A percentile compares a stretch with the other conserved stretches of the same genome.
Conservation (phyloP, 495 filamentous ascomycete species). For the Filosporella fistucella region DNA sequence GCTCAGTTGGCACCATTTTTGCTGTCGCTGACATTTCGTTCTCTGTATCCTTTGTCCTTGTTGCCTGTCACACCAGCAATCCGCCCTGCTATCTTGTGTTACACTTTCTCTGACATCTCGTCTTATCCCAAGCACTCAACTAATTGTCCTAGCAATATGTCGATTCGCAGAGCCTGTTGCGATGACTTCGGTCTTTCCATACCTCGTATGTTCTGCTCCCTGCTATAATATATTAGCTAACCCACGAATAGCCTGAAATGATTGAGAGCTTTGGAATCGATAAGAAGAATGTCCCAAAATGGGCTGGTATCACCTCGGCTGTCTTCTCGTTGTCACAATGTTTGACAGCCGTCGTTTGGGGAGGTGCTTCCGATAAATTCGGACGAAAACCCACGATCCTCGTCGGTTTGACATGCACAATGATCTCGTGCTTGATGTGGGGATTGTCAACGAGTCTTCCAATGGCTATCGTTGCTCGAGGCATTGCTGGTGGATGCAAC, state of each 20-base stretch:
- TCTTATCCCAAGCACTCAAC: too few relatives aligned
- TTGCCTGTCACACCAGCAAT: too few relatives aligned
- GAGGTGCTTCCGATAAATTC: slow-evolving; percentile 64
- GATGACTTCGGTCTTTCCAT: slow-evolving; percentile 81
- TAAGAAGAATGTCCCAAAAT: slow-evolving; percentile 67
- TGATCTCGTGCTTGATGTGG: slow-evolving; percentile 68
- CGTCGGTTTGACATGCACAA: slow-evolving; percentile 63
- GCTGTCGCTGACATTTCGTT: too few relatives aligned
- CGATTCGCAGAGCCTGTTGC: slow-evolving; percentile 85
- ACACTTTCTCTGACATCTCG: too few relatives aligned
- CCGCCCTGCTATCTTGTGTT: too few relatives aligned
- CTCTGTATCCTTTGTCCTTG: too few relatives aligned
- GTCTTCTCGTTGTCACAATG: slow-evolving; percentile 71
- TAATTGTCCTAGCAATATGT: slow-evolving; percentile 59
- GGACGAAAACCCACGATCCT: slow-evolving; percentile 77
- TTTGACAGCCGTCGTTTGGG: slow-evolving; percentile 73
- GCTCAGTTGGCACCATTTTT: too few relatives aligned
- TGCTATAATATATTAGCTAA: slow-evolving; percentile 19
- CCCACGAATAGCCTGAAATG: slow-evolving; percentile 65
- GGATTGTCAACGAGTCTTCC: slow-evolving; percentile 70
- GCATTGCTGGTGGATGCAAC: slow-evolving; percentile 60
- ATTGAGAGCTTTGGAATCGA: slow-evolving; percentile 74
- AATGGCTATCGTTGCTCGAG: slow-evolving; percentile 67
- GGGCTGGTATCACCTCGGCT: slow-evolving; percentile 68
- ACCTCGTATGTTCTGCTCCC: slow-evolving; percentile 43